Evolutionary conservation across 2,329 filamentous ascomycete genomes (phyloP).

Genomic region (Fusarium bactridioides): DNA sequence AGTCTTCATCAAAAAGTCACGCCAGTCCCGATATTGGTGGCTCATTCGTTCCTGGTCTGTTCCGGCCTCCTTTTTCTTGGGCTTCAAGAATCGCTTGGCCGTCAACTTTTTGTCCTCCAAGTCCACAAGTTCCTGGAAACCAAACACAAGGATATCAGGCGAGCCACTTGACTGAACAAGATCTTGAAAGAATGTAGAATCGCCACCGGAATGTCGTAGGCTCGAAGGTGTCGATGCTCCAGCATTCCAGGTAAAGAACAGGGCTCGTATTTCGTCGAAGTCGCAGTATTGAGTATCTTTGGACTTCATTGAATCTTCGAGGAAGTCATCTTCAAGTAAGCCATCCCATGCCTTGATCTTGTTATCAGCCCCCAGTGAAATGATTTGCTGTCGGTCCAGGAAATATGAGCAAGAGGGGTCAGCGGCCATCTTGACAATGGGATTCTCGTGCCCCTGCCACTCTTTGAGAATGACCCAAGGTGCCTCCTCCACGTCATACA

Average conservation of each 20-base stretch:
- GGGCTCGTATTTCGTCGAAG: constrained; percentile 81
- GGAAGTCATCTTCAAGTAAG: constrained; percentile 89
- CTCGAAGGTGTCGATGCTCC: constrained; percentile 92
- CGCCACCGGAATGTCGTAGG: constrained; percentile 73
- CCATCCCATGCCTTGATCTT: constrained; percentile 90
- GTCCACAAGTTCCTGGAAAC: constrained; percentile 98
- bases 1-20: constrained; percentile 83
- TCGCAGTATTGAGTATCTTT: constrained; percentile 84
- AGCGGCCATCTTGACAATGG: constrained; percentile 78
- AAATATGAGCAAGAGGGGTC: constrained; percentile 87
- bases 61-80: constrained; percentile 84
- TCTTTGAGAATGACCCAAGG: constrained; percentile 94
- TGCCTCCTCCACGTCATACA: constrained; percentile 84
- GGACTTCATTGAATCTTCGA: constrained; percentile 88
- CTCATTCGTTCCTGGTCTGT: constrained; percentile 91
- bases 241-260: constrained; percentile 95
- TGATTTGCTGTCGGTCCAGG: constrained; percentile 82
- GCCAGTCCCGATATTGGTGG: constrained; percentile 96
- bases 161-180: constrained; percentile 78
- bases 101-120: constrained; percentile 97
- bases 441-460: constrained; percentile 89
- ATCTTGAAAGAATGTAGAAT: constrained; percentile 81
- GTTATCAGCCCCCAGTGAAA: constrained; percentile 88
- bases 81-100: constrained; percentile 92
- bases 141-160: constrained; percentile 92